These are phyloP conservation scores for Boletus rubropictus DNA, from an alignment of 768 basidiomycete species.

Conservation along the genomic window DNA sequence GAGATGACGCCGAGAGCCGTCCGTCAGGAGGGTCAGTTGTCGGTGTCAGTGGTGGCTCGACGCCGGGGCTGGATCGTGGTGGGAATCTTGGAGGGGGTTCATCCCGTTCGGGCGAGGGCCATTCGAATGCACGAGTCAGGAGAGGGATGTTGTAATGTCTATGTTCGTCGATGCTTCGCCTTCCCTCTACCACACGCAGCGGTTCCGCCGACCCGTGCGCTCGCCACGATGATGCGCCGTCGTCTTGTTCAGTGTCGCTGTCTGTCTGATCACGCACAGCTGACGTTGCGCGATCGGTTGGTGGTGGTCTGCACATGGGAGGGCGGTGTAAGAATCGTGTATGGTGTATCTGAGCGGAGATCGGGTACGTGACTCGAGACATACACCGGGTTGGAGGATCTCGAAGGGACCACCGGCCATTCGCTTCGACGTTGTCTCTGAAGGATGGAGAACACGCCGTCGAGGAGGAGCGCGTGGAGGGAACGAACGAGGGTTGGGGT, in stretches of 20 bases:
- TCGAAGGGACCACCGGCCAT: conserved; percentile 18
- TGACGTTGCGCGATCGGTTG: conserved; percentile 11
- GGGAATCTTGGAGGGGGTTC: conserved; percentile 10
- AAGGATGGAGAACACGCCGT: conserved; percentile 5
- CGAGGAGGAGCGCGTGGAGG: conserved; percentile 9
- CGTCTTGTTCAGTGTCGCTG: conserved; percentile 42
- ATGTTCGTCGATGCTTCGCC: conserved; percentile 16
- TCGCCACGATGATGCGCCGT: conserved; percentile 37
- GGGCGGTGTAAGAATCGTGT: conserved; percentile 18
- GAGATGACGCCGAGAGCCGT: conserved; percentile 3
- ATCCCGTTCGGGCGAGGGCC: conserved; percentile 19
- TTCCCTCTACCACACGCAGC: conserved; percentile 6
- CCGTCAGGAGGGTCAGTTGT: conserved; percentile 7
- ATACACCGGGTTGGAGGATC: conserved; percentile 15
- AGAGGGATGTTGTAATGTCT: conserved; percentile 12
- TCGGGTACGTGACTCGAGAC: conserved; percentile 18
- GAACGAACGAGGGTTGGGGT: not conserved
- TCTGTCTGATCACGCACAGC: conserved; percentile 27
- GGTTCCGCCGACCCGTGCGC: conserved; percentile 11
- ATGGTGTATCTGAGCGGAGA: conserved; percentile 7
- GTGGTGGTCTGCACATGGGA: conserved; percentile 25
- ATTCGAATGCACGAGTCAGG: conserved; percentile 22
- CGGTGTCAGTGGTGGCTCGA: conserved; percentile 18
- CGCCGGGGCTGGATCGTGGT: conserved; percentile 4
- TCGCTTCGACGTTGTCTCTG: conserved; percentile 14